These are phyloP conservation scores for Curvularia eragrostidis DNA, from an alignment of 2,329 filamentous ascomycete genomes.

Conservation along the genomic window DNA sequence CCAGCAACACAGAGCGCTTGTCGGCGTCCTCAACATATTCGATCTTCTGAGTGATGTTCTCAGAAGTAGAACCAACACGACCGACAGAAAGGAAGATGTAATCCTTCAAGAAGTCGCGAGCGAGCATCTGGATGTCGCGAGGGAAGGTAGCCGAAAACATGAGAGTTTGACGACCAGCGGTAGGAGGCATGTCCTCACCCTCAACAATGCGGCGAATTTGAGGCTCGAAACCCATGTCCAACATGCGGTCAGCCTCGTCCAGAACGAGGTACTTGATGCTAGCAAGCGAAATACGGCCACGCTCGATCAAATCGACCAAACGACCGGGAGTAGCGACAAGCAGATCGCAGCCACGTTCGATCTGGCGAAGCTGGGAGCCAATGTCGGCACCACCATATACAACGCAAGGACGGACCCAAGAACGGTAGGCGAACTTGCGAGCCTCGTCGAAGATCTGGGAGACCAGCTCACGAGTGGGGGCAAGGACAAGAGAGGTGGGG, in stretches of 20 bases:
- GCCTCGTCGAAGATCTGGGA: slow-evolving; percentile 98
- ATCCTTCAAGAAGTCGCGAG: slow-evolving; percentile 97
- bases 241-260: slow-evolving; percentile 99
- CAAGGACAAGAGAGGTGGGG: slow-evolving; percentile 93
- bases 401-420: slow-evolving; percentile 97
- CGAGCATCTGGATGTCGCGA: slow-evolving; percentile 98
- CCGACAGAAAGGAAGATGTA: slow-evolving; percentile 99
- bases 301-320: slow-evolving; percentile 97
- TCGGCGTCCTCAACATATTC: slow-evolving; percentile 97
- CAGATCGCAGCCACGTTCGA: slow-evolving; percentile 96
- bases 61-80: slow-evolving; percentile 98
- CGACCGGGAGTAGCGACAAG: slow-evolving; percentile 96
- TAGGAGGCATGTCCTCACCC: slow-evolving; percentile 94
- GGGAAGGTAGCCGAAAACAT: slow-evolving; percentile 99
- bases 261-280: slow-evolving; percentile 99
- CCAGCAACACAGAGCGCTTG: slow-evolving; percentile 96
- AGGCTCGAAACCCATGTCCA: slow-evolving; percentile 99
- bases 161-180: slow-evolving; percentile 88
- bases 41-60: slow-evolving; percentile 99
- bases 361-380: slow-evolving; percentile 95
- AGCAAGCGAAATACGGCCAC: slow-evolving; percentile 93
- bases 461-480: slow-evolving; percentile 96
- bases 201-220: slow-evolving; percentile 99
- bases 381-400: slow-evolving; percentile 99
- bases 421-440: slow-evolving; percentile 98